A percentile compares a stretch with the other conserved stretches of the same genome.
Evolutionary conservation across 2,329 filamentous ascomycete genomes (phyloP).

Genomic region (Corinectria fuckeliana): DNA sequence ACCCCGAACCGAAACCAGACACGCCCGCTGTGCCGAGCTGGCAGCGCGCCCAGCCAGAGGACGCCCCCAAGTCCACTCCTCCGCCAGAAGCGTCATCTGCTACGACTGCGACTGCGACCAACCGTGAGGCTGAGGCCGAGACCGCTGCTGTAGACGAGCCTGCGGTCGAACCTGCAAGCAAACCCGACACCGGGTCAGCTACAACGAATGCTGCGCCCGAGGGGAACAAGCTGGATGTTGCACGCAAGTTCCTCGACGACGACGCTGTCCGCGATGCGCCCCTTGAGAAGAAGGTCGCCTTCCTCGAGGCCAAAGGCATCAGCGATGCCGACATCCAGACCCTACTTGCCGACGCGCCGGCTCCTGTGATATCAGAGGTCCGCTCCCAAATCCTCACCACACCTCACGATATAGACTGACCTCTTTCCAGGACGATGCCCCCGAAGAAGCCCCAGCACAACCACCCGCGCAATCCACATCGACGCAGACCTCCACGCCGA

Average conservation of each 20-base stretch:
- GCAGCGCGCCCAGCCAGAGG: slow-evolving; percentile 37
- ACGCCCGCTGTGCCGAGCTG: slow-evolving; percentile 40
- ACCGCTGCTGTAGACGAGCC: neutral
- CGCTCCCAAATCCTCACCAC: neutral
- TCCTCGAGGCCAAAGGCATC: slow-evolving; percentile 80
- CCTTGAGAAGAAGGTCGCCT: slow-evolving; percentile 75
- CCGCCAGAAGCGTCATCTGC: slow-evolving; percentile 25
- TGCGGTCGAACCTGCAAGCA: neutral
- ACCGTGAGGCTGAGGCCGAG: slow-evolving; percentile 14
- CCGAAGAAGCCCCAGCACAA: slow-evolving; percentile 15
- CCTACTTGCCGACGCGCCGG: slow-evolving; percentile 56
- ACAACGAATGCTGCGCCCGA: neutral
- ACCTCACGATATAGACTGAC: neutral
- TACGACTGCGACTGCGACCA: slow-evolving; percentile 1
- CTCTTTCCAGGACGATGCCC: neutral
- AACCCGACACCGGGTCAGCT: neutral
- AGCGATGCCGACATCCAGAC: slow-evolving; percentile 69
- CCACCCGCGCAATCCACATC: slow-evolving; percentile 14
- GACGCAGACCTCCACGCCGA: slow-evolving; percentile 29
- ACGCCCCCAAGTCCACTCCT: slow-evolving; percentile 23
- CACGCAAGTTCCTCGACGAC: slow-evolving; percentile 77
- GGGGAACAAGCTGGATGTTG: slow-evolving; percentile 62
- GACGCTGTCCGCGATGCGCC: slow-evolving; percentile 73
- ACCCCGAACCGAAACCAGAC: slow-evolving; percentile 39
- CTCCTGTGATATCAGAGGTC: slow-evolving; percentile 25